Evolutionary conservation across 305 asterid genomes (phyloP).

Genomic region (Fraxinus albicans): DNA sequence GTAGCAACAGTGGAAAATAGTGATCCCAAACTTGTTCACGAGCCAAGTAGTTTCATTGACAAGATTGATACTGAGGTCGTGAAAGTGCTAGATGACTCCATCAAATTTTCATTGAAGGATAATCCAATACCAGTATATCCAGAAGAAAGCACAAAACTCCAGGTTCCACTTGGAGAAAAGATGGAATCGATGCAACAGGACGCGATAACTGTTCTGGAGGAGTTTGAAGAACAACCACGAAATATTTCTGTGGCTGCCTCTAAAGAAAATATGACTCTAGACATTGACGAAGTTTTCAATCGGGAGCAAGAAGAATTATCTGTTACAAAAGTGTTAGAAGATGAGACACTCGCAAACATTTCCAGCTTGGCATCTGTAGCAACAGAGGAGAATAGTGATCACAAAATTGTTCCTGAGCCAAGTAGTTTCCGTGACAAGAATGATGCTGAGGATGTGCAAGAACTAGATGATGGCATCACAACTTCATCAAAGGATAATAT

Average conservation of each 20-base stretch:
- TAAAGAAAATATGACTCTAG: slow-evolving; percentile 31
- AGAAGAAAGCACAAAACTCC: slow-evolving; percentile 21
- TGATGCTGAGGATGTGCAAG: slow-evolving; percentile 23
- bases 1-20: slow-evolving; percentile 26
- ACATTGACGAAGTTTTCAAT: slow-evolving; percentile 22
- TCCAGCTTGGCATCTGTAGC: slow-evolving; percentile 35
- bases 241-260: slow-evolving; percentile 24
- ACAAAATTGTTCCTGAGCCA: slow-evolving; percentile 14
- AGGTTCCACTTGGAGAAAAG: slow-evolving; percentile 24
- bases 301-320: slow-evolving; percentile 26
- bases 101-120: slow-evolving; percentile 22
- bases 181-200: slow-evolving; percentile 20
- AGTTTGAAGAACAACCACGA: slow-evolving; percentile 17
- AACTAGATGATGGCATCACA: slow-evolving; percentile 17
- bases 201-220: slow-evolving; percentile 12
- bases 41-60: slow-evolving; percentile 17
- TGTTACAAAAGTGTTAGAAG: slow-evolving; percentile 27
- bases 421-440: slow-evolving; percentile 21
- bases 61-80: slow-evolving; percentile 24
- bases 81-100: slow-evolving; percentile 20
- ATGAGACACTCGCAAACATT: slow-evolving; percentile 17
- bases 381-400: slow-evolving; percentile 19
- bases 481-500: slow-evolving; percentile 23
- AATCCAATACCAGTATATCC: slow-evolving; percentile 21
- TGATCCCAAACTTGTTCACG: slow-evolving; percentile 16